phyloP scores from a whole-genome alignment of 2,329 filamentous ascomycete species.

The Pseudocercospora pini-densiflorae region DNA sequence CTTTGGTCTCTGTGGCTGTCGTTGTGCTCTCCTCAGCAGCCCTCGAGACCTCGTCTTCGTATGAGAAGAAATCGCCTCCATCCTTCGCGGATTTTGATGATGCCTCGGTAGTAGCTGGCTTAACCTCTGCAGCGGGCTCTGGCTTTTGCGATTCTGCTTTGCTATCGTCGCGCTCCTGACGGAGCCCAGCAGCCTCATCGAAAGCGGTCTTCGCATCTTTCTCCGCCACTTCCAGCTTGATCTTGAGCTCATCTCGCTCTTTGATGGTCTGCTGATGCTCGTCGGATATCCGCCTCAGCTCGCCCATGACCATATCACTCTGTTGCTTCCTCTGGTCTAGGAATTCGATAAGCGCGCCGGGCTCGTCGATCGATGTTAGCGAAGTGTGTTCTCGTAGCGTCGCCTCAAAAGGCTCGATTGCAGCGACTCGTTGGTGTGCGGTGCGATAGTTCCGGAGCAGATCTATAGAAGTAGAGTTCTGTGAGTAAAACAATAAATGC shows the following conservation, averaged over 20 bases:
- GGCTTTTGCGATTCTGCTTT: not conserved
- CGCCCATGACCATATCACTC: constrained; percentile 90
- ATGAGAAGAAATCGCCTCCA: constrained; percentile 86
- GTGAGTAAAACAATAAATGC: constrained; percentile 37
- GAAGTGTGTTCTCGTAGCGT: constrained; percentile 91
- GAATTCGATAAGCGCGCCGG: constrained; percentile 84
- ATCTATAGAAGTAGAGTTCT: constrained; percentile 58
- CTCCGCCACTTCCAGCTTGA: constrained; percentile 72
- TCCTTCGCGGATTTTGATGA: constrained; percentile 5
- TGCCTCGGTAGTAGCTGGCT: not conserved
- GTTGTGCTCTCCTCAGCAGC: not conserved
- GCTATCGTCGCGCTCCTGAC: constrained; percentile 40
- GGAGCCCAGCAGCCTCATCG: constrained; percentile 66
- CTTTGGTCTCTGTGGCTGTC: constrained; percentile 39
- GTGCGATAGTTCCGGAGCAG: constrained; percentile 89
- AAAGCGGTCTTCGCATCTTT: constrained; percentile 65
- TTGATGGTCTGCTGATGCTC: constrained; percentile 36
- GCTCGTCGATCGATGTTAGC: constrained; percentile 84
- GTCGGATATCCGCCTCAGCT: constrained; percentile 81
- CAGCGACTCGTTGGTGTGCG: constrained; percentile 82
- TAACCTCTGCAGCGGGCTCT: not conserved
- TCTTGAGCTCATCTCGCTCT: constrained; percentile 80
- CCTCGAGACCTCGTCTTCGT: constrained; percentile 69
- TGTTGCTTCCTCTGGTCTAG: constrained; percentile 84
- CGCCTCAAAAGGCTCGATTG: constrained; percentile 92